A percentile compares a stretch with the other conserved stretches of the same genome.
These are phyloP conservation scores for Kwoniella dendrophila DNA, from an alignment of 768 basidiomycete genomes.

Conservation along the genomic window DNA sequence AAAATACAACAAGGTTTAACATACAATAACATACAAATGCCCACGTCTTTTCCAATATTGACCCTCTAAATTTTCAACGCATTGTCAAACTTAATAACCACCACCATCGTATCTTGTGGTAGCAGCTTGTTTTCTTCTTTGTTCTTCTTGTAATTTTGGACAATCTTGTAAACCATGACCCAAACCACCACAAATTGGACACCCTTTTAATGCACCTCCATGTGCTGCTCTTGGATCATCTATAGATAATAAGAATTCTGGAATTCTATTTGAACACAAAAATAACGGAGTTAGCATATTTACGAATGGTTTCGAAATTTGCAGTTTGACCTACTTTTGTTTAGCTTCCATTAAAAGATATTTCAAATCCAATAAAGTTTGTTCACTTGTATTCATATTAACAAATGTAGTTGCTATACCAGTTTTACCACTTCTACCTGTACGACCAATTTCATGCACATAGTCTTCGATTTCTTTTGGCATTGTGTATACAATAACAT, in stretches of 20 bases:
- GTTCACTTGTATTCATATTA: slow-evolving; percentile 95
- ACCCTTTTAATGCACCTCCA: slow-evolving; percentile 78
- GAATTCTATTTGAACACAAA: slow-evolving; percentile 74
- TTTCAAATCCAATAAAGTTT: slow-evolving; percentile 93
- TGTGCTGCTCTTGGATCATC: slow-evolving; percentile 85
- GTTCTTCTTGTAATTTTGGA: slow-evolving; percentile 92
- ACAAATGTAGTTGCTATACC: slow-evolving; percentile 99
- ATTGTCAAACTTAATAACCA: slow-evolving; percentile 19
- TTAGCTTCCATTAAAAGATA: slow-evolving; percentile 96
- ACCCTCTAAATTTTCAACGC: not conserved
- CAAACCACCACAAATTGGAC: slow-evolving; percentile 94
- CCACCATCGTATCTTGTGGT: slow-evolving; percentile 73
- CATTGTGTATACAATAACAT: slow-evolving; percentile 99
- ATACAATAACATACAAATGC: not conserved
- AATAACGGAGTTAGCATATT: slow-evolving; percentile 2
- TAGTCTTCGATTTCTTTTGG: slow-evolving; percentile 99
- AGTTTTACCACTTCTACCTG: slow-evolving; percentile 95
- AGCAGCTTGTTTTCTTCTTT: slow-evolving; percentile 85
- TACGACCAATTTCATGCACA: slow-evolving; percentile 98
- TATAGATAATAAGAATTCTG: slow-evolving; percentile 83
- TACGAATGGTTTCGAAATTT: no score
- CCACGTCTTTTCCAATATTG: no score
- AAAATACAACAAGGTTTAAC: no score
- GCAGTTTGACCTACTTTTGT: slow-evolving; percentile 73
- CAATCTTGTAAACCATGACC: slow-evolving; percentile 94